Conservation (phyloP, 2,329 filamentous ascomycete species). For the Botrytis cinerea region DNA sequence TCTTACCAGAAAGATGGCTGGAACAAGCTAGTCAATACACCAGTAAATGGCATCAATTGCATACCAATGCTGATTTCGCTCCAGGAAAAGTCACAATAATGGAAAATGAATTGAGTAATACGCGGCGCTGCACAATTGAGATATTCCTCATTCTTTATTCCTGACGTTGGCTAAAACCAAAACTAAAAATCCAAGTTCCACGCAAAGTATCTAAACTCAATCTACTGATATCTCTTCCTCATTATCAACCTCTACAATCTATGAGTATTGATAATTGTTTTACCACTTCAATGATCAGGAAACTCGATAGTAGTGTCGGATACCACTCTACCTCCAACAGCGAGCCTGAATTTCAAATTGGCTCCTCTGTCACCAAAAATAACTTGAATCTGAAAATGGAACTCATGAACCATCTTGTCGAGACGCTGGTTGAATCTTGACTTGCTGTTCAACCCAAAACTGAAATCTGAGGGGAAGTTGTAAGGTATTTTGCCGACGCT, state of each 20-base stretch:
- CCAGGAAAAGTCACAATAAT: not conserved
- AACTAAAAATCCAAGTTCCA: not conserved
- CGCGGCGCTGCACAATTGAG: not conserved
- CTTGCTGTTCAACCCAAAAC: not conserved
- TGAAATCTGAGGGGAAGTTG: slow-evolving; percentile 4
- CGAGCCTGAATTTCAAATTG: slow-evolving; percentile 22
- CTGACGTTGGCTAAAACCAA: not conserved
- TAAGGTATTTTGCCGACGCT: slow-evolving; percentile 18
- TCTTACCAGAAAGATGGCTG: not conserved
- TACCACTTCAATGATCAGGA: not conserved
- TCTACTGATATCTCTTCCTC: not conserved
- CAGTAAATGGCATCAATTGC: not conserved
- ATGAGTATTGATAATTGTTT: not conserved
- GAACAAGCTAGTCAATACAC: not conserved
- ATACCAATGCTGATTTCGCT: not conserved
- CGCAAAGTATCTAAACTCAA: not conserved
- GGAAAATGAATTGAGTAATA: too few species aligned
- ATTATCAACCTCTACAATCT: not conserved
- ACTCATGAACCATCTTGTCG: not conserved
- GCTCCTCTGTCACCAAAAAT: slow-evolving; percentile 25
- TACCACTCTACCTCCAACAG: slow-evolving; percentile 11
- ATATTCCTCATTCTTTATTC: not conserved
- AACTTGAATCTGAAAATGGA: slow-evolving; percentile 11
- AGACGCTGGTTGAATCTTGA: slow-evolving; percentile 15
- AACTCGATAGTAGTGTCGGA: not conserved